Base-by-base conservation (phyloP, 176 grass and related monocot species). In the Elymus sibiricus region DNA sequence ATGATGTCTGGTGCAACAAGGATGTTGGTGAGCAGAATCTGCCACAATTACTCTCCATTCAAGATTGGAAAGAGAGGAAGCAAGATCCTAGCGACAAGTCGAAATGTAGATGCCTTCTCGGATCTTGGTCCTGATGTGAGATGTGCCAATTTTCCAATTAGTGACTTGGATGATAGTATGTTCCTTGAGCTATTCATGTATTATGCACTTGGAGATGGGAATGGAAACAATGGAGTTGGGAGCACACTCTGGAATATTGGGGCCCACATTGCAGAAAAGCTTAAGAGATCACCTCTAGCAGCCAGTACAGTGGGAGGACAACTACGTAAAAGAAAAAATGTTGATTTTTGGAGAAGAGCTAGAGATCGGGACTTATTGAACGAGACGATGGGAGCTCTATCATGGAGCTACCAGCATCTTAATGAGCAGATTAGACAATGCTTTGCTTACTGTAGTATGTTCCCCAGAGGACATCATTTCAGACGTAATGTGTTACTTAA, bases 371-470 rank as follows among this genome's bases (percentile, higher is more conserved):
- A 49, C 4, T 13, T 87, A 14, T 32, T 88, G 25, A 62, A 49
- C 38, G 63, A 64, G 24, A 85, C 76, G 12, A 63, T 27, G 32
- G 75, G 42, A 10, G 10, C 70, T 31, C 25, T 86, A 0, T 77
- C 65, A 53, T 88, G 78, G 86, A 86, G 77, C 28, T 92, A 85
- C 61, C 77, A 88, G 7, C 46, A 88, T 24, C 82, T 92, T 21
- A 27, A 83, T 17, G 70, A 55, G 9, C 82, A 38, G 10, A 25
- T 88, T 21, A 83, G 51, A 26, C 66, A 37, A 27, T 92, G 86
- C 73, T 92, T 92, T 40, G 19, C 61, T 43, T 88, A 78, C 26
- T 92, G 86, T 42, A 86, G 79, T 59, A 44, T 86, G 1, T 92
- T 86, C 46, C 79, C 71, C 2, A 83, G 61, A 79, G 64, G 53